phyloP scores from a whole-genome alignment of 768 basidiomycete genomes.

The Hypholoma fasciculare region DNA sequence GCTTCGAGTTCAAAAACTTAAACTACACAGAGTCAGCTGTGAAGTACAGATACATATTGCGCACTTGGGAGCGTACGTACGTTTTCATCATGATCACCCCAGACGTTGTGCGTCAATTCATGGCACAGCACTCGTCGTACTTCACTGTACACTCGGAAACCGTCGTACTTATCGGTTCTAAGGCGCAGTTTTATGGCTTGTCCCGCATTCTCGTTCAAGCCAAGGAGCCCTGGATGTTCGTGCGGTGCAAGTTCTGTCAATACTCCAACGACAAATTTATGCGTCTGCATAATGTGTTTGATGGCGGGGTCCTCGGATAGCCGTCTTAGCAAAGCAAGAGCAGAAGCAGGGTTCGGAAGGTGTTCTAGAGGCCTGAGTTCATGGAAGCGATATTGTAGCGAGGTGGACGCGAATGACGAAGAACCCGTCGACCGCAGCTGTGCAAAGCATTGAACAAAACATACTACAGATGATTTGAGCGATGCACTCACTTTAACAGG shows the following conservation, averaged over 20 bases:
- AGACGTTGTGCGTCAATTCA: conserved; percentile 76
- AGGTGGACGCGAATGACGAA: conserved; percentile 27
- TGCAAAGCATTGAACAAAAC: not conserved
- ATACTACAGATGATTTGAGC: not conserved
- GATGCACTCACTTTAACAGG: conserved; percentile 52
- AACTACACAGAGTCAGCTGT: conserved; percentile 44
- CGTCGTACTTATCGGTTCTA: conserved; percentile 71
- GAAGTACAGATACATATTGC: too few species aligned
- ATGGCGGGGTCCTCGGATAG: conserved; percentile 74
- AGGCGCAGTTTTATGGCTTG: conserved; percentile 67
- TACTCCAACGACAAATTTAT: conserved; percentile 65
- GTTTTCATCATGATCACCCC: conserved; percentile 71
- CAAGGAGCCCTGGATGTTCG: conserved; percentile 68
- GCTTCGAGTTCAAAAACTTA: conserved; percentile 71
- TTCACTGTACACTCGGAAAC: conserved; percentile 66
- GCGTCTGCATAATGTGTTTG: conserved; percentile 66
- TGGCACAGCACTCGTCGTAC: conserved; percentile 73
- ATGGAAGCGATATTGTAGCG: conserved; percentile 62
- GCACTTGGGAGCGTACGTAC: conserved; percentile 38
- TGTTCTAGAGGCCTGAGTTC: conserved; percentile 59
- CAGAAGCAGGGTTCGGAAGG: conserved; percentile 62
- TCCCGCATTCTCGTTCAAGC: conserved; percentile 65
- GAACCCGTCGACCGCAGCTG: conserved; percentile 60
- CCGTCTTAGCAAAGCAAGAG: conserved; percentile 51
- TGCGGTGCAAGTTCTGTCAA: conserved; percentile 81